Evolutionary conservation across 805 yeast species (phyloP).

Genomic region (Saccharomycopsis schoenii): DNA sequence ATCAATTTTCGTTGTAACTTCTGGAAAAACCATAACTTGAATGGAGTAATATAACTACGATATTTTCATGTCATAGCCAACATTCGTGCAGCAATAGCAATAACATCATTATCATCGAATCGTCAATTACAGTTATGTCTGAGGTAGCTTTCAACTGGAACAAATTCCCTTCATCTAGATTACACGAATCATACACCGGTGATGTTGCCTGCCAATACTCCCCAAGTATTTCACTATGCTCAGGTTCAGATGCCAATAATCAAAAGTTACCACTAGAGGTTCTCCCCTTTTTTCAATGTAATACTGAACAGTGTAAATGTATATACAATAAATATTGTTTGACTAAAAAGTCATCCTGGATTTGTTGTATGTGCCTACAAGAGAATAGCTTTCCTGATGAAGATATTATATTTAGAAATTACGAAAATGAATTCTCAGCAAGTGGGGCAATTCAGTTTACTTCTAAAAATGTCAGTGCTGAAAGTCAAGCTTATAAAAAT

Average conservation of each 20-base stretch:
- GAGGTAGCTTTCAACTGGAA: slow-evolving; percentile 74
- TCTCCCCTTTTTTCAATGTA: not conserved
- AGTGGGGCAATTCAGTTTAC: not conserved
- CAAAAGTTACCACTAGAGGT: not conserved
- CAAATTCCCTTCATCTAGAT: slow-evolving; percentile 45
- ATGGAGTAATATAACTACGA: too few relatives aligned
- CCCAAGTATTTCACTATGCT: slow-evolving; percentile 30
- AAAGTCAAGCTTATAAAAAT: not conserved
- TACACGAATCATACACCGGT: slow-evolving; percentile 46
- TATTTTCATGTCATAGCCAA: too few relatives aligned
- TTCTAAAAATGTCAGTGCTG: not conserved
- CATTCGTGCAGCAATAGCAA: too few relatives aligned
- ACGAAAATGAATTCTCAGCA: not conserved
- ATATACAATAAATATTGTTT: slow-evolving; percentile 6
- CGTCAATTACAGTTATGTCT: too few relatives aligned
- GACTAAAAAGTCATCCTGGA: slow-evolving; percentile 2
- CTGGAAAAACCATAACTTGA: too few relatives aligned
- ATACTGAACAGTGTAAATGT: slow-evolving; percentile 4
- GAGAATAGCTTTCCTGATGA: not conserved
- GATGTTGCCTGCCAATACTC: slow-evolving; percentile 49
- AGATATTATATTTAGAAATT: not conserved
- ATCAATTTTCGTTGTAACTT: too few relatives aligned
- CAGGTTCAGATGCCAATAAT: not conserved
- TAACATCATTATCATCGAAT: too few relatives aligned
- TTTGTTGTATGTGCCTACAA: slow-evolving; percentile 11